Percentiles rank a stretch among this genome's conserved stretches.
phyloP scores from a whole-genome alignment of 805 yeast genomes.

The Grigorovia jiainica region DNA sequence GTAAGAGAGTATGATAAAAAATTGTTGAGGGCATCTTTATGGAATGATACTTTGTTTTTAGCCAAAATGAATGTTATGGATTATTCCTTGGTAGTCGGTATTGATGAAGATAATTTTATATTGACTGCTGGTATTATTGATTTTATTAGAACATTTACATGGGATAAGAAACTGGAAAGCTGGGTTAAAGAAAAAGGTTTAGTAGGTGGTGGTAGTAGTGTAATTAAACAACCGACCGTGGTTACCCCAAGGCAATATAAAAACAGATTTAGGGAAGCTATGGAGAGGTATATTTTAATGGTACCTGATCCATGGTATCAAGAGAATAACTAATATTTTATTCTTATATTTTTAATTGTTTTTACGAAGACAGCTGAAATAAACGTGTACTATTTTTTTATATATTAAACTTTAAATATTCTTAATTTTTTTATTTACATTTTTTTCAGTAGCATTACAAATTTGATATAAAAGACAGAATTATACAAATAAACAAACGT shows the following conservation, averaged over 20 bases:
- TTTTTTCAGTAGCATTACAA: no score
- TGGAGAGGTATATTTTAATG: constrained; percentile 90
- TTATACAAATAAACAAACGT: no score
- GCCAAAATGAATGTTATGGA: constrained; percentile 99
- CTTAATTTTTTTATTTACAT: no score
- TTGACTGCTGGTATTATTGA: constrained; percentile 90
- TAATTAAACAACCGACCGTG: constrained; percentile 87
- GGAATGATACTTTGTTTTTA: constrained; percentile 89
- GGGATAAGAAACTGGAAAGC: constrained; percentile 97
- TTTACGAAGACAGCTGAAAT: background rate
- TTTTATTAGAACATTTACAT: constrained; percentile 89
- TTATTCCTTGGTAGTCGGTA: constrained; percentile 89
- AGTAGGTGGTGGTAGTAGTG: constrained; percentile 53
- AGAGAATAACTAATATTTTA: constrained; percentile 13
- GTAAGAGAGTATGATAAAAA: constrained; percentile 88
- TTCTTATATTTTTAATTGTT: background rate
- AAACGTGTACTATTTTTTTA: no score
- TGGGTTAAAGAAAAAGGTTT: constrained; percentile 96
- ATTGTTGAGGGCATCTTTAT: constrained; percentile 73
- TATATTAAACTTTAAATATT: no score
- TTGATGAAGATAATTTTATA: constrained; percentile 57
- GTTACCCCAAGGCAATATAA: constrained; percentile 95
- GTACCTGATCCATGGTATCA: constrained; percentile 68
- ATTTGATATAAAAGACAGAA: no score
- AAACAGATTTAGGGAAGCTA: constrained; percentile 89